These are phyloP conservation scores for Astrocystis sublimbata DNA, from an alignment of 495 filamentous ascomycete genomes.

Conservation along the genomic window DNA sequence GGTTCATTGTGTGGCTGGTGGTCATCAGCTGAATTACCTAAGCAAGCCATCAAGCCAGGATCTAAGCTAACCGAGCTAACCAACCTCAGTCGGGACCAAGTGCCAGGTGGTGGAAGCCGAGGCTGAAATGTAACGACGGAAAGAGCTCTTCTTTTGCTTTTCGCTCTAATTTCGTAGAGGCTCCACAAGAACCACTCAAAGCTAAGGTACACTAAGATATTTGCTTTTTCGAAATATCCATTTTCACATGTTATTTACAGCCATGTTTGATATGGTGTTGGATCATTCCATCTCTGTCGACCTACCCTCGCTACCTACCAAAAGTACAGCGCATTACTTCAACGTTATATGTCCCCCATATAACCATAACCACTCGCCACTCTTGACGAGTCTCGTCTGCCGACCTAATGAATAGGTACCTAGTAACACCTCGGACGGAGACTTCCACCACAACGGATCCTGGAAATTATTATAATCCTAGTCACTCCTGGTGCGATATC, in stretches of 20 bases:
- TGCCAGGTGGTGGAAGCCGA: not conserved
- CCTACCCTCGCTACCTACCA: no score
- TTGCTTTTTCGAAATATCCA: not conserved
- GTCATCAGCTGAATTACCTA: not conserved
- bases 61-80: no score
- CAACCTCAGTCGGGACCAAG: no score
- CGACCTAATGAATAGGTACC: not conserved
- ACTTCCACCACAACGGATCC: not conserved
- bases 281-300: no score
- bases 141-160: not conserved
- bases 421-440: conserved; percentile 1
- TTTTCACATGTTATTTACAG: conserved; percentile 12
- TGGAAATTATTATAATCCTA: conserved; percentile 1
- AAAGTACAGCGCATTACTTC: no score
- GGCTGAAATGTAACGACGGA: not conserved
- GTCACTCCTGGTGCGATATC: not conserved
- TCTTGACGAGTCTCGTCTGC: no score
- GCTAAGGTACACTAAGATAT: not conserved
- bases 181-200: not conserved
- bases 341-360: no score
- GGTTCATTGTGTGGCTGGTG: not conserved
- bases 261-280: no score
- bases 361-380: no score
- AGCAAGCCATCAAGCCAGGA: no score
- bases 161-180: no score